phyloP scores from a whole-genome alignment of 345 rosid species.

The Bruguiera gymnorhiza region DNA sequence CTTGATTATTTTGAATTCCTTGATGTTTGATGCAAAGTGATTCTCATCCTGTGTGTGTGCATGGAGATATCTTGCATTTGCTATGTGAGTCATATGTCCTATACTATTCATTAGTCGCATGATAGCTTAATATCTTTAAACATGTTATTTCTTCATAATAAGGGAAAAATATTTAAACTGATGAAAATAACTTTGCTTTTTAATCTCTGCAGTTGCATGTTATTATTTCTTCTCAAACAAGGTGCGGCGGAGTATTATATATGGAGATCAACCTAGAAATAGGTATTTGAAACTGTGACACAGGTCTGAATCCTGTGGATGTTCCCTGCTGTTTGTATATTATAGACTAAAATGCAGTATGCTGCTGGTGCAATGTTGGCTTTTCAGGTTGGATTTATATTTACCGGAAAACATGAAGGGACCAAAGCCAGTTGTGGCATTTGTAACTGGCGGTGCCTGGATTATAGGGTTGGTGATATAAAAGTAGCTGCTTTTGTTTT shows the following conservation, averaged over 20 bases:
- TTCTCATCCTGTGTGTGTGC: no score
- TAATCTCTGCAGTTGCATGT: slow-evolving; percentile 29
- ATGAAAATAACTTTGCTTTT: slow-evolving; percentile 5
- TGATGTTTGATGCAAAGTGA: not conserved
- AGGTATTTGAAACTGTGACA: slow-evolving; percentile 17
- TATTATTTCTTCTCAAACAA: slow-evolving; percentile 32
- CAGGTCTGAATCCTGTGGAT: not conserved
- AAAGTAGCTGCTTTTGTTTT: slow-evolving; percentile 4
- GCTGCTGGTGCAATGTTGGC: slow-evolving; percentile 6
- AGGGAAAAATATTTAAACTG: not conserved
- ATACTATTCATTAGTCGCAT: not conserved
- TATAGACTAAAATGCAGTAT: not conserved
- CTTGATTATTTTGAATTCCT: not conserved
- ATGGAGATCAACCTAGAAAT: slow-evolving; percentile 37
- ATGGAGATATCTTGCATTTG: not conserved
- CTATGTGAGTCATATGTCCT: not conserved
- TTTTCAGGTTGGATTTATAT: slow-evolving; percentile 33
- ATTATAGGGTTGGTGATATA: slow-evolving; percentile 30
- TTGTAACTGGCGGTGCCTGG: slow-evolving; percentile 41
- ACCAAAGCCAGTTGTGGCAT: slow-evolving; percentile 31
- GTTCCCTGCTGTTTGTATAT: not conserved
- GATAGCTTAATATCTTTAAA: not conserved
- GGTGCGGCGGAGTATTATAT: slow-evolving; percentile 26
- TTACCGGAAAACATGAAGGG: slow-evolving; percentile 24
- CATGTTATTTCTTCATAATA: not conserved